Percentiles rank a stretch among this genome's conserved stretches.
Conservation (phyloP, 208 protist species). For the Acanthamoeba sp. region DNA sequence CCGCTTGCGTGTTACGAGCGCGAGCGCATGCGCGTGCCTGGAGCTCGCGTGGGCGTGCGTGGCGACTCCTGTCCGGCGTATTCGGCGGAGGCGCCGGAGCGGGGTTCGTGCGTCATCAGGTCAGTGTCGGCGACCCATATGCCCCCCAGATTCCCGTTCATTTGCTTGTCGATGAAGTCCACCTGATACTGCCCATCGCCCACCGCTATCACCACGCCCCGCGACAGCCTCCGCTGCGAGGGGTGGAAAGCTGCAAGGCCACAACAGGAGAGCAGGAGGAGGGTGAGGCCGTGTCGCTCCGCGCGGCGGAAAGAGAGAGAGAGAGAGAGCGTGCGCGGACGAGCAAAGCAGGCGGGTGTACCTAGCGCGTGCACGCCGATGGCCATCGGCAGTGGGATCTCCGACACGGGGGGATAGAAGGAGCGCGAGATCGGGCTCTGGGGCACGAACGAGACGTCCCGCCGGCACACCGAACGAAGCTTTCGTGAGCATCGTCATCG, state of each 20-base stretch:
- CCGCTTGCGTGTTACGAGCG: neutral
- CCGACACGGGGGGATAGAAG: conserved; percentile 37
- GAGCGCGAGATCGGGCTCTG: conserved; percentile 53
- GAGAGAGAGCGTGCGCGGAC: no score
- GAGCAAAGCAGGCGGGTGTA: no score
- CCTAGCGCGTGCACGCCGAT: conserved; percentile 37
- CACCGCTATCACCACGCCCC: neutral
- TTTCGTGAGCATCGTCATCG: no score
- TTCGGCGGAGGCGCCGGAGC: neutral
- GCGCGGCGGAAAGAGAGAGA: neutral
- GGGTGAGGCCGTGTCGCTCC: neutral
- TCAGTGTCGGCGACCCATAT: conserved; percentile 23
- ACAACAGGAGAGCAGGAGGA: neutral
- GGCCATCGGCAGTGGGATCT: neutral
- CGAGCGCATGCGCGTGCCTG: neutral
- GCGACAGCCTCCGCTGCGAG: conserved; percentile 27
- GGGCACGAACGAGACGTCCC: neutral
- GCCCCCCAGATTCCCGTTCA: conserved; percentile 17
- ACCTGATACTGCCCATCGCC: conserved; percentile 58
- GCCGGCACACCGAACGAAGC: neutral
- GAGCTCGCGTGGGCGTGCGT: conserved; percentile 13
- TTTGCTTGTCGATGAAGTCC: conserved; percentile 15
- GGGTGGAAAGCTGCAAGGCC: conserved; percentile 4
- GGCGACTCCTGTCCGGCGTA: neutral
- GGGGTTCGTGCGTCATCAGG: conserved; percentile 10